Evolutionary conservation across 345 rosid genomes (phyloP).

Genomic region (Hibiscus mutabilis): DNA sequence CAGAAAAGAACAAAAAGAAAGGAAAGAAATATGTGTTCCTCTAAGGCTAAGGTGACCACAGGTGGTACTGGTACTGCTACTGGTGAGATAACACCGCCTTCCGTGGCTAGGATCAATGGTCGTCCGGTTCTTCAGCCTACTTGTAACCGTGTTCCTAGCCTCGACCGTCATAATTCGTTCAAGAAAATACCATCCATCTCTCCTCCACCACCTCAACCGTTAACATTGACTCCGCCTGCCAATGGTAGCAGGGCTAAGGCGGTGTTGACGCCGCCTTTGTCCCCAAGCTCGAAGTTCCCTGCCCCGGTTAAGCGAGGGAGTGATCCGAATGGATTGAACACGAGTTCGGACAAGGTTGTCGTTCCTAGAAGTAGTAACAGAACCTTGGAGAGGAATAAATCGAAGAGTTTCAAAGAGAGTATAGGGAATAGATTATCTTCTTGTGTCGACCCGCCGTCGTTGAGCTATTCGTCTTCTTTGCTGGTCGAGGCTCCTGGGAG

Average conservation of each 20-base stretch:
- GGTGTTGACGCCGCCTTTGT: slow-evolving; percentile 20
- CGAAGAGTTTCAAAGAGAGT: slow-evolving; percentile 45
- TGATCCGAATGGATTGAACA: slow-evolving; percentile 27
- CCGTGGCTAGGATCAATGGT: slow-evolving; percentile 39
- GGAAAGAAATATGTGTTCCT: slow-evolving; percentile 29
- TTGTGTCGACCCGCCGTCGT: slow-evolving; percentile 7
- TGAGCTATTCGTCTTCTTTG: slow-evolving; percentile 31
- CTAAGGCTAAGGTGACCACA: slow-evolving; percentile 30
- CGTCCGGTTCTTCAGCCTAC: slow-evolving; percentile 60
- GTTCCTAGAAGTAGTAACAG: slow-evolving; percentile 8
- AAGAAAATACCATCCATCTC: slow-evolving; percentile 20
- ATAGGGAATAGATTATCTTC: neutral
- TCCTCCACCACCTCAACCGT: slow-evolving; percentile 21
- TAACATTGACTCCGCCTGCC: neutral
- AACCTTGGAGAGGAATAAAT: slow-evolving; percentile 41
- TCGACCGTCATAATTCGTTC: slow-evolving; percentile 26
- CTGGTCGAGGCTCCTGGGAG: slow-evolving; percentile 50
- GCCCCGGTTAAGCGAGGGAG: slow-evolving; percentile 27
- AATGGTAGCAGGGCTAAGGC: slow-evolving; percentile 4
- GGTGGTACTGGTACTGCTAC: neutral
- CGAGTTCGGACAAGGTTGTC: slow-evolving; percentile 30
- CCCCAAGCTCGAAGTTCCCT: slow-evolving; percentile 36
- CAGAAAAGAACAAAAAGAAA: neutral
- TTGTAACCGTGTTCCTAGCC: slow-evolving; percentile 35
- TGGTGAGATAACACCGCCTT: slow-evolving; percentile 6